Conservation (phyloP, 371 early-diverging fungal species). For the Choanephora cucurbitarum region DNA sequence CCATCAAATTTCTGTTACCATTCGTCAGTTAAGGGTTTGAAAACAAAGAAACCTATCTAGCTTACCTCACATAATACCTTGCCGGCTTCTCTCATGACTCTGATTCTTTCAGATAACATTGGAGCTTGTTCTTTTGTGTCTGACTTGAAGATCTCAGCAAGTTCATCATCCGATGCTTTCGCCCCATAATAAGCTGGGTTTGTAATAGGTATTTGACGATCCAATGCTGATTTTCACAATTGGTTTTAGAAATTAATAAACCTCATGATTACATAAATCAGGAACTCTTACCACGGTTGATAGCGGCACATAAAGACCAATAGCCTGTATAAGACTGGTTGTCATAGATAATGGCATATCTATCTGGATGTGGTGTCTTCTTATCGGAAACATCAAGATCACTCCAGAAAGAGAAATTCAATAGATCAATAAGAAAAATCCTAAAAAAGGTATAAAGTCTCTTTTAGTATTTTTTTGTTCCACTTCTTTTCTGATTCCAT, state of each 20-base stretch:
- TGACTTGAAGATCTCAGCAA: constrained; percentile 63
- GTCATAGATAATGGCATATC: constrained; percentile 66
- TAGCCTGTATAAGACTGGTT: constrained; percentile 77
- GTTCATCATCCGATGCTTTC: constrained; percentile 41
- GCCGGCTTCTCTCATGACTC: constrained; percentile 72
- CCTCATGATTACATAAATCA: neutral
- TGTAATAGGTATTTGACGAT: constrained; percentile 66
- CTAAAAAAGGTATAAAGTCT: constrained; percentile 26
- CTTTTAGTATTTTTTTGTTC: constrained; percentile 22
- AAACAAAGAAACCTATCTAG: constrained; percentile 1
- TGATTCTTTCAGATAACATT: constrained; percentile 62
- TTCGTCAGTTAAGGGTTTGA: neutral
- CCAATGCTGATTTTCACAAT: constrained; percentile 52
- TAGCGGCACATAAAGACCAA: constrained; percentile 83
- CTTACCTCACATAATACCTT: constrained; percentile 61
- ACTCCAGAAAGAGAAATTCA: constrained; percentile 93
- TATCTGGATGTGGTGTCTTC: constrained; percentile 49
- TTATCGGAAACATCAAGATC: constrained; percentile 57
- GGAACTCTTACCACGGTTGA: constrained; percentile 63
- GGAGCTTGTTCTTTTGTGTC: constrained; percentile 69
- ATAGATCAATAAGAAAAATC: constrained; percentile 84
- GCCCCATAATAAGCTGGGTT: constrained; percentile 52
- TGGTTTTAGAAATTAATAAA: neutral
- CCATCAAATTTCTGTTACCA: constrained; percentile 65
- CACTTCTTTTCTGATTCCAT: constrained; percentile 6